Evolutionary conservation across 805 yeast species (phyloP).

Genomic region (Saccharomycopsis oosterbeekiorum): DNA sequence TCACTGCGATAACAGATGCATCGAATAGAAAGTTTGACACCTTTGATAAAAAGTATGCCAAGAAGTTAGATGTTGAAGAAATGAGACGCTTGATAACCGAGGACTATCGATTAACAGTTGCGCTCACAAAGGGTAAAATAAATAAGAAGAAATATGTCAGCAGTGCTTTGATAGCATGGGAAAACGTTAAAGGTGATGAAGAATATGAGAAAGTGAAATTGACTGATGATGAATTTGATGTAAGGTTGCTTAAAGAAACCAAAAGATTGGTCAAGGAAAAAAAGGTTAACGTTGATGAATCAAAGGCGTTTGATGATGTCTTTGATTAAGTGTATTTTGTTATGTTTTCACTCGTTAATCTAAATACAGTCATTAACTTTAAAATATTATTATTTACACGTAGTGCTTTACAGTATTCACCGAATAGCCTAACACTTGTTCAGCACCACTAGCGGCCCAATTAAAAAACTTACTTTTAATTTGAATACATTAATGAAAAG

Average conservation of each 20-base stretch:
- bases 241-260: constrained; percentile 11
- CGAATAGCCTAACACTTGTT: too few species aligned
- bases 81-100: constrained; percentile 26
- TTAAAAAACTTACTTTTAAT: not conserved
- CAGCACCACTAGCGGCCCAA: not conserved
- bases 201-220: constrained; percentile 6
- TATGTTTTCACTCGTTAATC: not conserved
- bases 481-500: not conserved
- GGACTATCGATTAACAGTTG: constrained; percentile 19
- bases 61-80: constrained; percentile 10
- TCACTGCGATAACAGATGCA: constrained; percentile 25
- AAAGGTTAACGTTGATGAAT: constrained; percentile 7
- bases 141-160: constrained; percentile 14
- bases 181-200: constrained; percentile 6
- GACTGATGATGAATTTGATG: constrained; percentile 15
- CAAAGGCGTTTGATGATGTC: constrained; percentile 3
- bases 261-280: constrained; percentile 4
- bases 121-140: not conserved
- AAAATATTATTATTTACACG: too few species aligned
- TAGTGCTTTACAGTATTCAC: too few species aligned
- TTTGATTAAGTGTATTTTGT: not conserved
- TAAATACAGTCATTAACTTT: too few species aligned
- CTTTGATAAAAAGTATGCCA: constrained; percentile 4
- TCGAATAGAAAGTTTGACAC: constrained; percentile 17
- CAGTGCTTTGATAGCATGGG: constrained; percentile 11